These are phyloP conservation scores for Metschnikowia lochheadii DNA, from an alignment of 805 yeast species.

Conservation along the genomic window DNA sequence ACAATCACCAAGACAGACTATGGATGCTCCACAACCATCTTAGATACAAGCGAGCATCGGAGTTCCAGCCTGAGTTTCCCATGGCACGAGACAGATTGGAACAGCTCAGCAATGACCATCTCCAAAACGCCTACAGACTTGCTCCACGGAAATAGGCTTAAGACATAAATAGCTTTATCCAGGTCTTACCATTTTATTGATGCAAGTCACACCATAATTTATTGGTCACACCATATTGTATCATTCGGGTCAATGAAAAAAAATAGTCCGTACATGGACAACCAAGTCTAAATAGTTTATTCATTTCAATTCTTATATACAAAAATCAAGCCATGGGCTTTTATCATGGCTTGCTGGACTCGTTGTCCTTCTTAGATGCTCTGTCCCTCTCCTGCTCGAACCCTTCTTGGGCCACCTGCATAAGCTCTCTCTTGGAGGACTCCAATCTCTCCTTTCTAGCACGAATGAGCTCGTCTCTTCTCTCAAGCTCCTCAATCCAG, in stretches of 20 bases:
- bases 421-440: constrained; percentile 38
- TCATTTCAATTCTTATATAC: background rate
- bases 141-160: background rate
- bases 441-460: constrained; percentile 67
- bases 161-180: background rate
- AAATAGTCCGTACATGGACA: too few relatives aligned
- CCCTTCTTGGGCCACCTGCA: constrained; percentile 33
- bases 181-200: background rate
- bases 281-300: background rate
- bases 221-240: too few relatives aligned
- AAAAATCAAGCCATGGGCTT: background rate
- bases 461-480: constrained; percentile 73
- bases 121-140: background rate
- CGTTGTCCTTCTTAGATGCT: background rate
- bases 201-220: too few relatives aligned
- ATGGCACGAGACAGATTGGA: constrained; percentile 2
- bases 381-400: constrained; percentile 23
- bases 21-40: constrained; percentile 19
- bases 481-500: constrained; percentile 88
- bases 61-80: constrained; percentile 18
- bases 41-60: constrained; percentile 10
- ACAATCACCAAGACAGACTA: constrained; percentile 15
- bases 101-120: background rate
- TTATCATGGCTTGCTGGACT: background rate
- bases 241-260: too few relatives aligned